Conservation (phyloP, 208 protist genomes). For the Leishmania mexicana region DNA sequence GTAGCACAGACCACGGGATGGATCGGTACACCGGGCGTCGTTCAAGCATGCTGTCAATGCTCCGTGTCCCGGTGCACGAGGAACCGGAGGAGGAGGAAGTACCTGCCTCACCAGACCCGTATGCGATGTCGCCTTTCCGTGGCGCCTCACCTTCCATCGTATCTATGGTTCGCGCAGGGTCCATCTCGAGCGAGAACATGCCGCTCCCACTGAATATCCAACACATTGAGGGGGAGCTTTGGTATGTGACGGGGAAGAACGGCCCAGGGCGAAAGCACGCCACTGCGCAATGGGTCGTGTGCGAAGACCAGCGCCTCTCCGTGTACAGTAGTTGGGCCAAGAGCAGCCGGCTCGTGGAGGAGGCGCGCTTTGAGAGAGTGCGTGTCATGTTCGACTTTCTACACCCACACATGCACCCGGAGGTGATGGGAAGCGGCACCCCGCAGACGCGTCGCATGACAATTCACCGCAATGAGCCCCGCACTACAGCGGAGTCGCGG, state of each 20-base stretch:
- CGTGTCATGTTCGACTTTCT: slow-evolving; percentile 54
- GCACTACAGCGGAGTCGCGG: slow-evolving; percentile 11
- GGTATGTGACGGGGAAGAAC: slow-evolving; percentile 44
- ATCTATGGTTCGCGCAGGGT: slow-evolving; percentile 10
- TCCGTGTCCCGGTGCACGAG: slow-evolving; percentile 27
- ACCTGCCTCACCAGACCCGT: not conserved
- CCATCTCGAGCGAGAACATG: slow-evolving; percentile 16
- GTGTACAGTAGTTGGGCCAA: slow-evolving; percentile 49
- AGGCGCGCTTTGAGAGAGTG: slow-evolving; percentile 49
- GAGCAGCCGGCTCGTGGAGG: slow-evolving; percentile 38
- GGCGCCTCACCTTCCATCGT: slow-evolving; percentile 9
- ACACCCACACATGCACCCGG: slow-evolving; percentile 39
- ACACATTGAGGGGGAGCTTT: slow-evolving; percentile 56
- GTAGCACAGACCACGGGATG: not conserved
- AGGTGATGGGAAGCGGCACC: not conserved
- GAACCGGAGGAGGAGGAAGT: slow-evolving; percentile 9
- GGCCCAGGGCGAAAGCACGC: slow-evolving; percentile 26
- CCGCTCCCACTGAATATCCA: slow-evolving; percentile 20
- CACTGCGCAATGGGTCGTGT: slow-evolving; percentile 52
- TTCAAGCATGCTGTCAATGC: slow-evolving; percentile 16
- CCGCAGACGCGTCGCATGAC: slow-evolving; percentile 21
- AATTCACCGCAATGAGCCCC: slow-evolving; percentile 11
- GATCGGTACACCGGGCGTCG: not conserved
- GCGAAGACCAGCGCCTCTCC: slow-evolving; percentile 42
- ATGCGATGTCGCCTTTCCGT: slow-evolving; percentile 2